Evolutionary conservation across 805 yeast species (phyloP).

Genomic region (Cyberlindnera japonica): DNA sequence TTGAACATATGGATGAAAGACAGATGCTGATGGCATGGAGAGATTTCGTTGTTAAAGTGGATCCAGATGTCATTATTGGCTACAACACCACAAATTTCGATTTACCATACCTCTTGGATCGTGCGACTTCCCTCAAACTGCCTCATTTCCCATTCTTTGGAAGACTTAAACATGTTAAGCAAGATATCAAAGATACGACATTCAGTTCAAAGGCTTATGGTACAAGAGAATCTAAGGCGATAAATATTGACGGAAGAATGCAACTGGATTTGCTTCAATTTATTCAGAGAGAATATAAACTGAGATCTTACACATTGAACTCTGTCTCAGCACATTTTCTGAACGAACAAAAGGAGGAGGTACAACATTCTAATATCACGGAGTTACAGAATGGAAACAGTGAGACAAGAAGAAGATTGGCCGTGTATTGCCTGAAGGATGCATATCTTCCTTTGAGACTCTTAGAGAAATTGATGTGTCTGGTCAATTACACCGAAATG

Average conservation of each 20-base stretch:
- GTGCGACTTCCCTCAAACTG: conserved; percentile 73
- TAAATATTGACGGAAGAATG: conserved; percentile 93
- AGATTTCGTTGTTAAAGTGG: conserved; percentile 77
- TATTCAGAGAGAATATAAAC: conserved; percentile 89
- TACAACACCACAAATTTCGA: conserved; percentile 94
- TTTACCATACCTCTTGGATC: conserved; percentile 84
- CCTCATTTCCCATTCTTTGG: conserved; percentile 81
- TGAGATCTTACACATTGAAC: conserved; percentile 90
- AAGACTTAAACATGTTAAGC: conserved; percentile 60
- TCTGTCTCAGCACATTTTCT: conserved; percentile 92
- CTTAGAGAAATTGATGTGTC: conserved; percentile 89
- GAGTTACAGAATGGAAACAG: conserved; percentile 88
- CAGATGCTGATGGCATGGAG: conserved; percentile 86
- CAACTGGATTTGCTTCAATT: conserved; percentile 92
- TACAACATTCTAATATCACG: conserved; percentile 94
- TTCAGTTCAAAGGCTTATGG: conserved; percentile 97
- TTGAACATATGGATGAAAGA: conserved; percentile 67
- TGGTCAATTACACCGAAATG: conserved; percentile 97
- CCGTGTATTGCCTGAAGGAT: conserved; percentile 95
- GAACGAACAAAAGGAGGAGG: conserved; percentile 97
- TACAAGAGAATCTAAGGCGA: conserved; percentile 85
- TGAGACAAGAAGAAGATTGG: conserved; percentile 91
- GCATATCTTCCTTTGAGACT: conserved; percentile 88
- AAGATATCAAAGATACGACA: conserved; percentile 74
- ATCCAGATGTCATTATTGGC: conserved; percentile 96